Conservation (phyloP, 345 rosid species). For the Corchorus olitorius region DNA sequence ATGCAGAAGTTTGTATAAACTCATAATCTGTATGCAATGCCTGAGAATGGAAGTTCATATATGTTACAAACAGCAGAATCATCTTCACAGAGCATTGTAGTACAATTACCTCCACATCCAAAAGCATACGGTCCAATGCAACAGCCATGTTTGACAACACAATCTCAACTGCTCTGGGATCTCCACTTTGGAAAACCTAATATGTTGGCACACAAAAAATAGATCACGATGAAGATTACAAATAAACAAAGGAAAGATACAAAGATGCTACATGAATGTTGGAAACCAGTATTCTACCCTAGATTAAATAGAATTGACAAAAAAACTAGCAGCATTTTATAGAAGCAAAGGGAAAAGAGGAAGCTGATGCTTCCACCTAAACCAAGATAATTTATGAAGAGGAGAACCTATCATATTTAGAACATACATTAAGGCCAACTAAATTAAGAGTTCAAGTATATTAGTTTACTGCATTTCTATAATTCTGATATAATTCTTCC, state of each 20-base stretch:
- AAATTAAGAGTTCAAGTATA: slow-evolving; percentile 36
- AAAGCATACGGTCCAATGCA: slow-evolving; percentile 71
- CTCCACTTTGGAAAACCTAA: slow-evolving; percentile 79
- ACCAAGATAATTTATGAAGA: not conserved
- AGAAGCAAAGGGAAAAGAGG: not conserved
- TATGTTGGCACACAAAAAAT: slow-evolving; percentile 2
- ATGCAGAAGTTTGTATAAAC: slow-evolving; percentile 26
- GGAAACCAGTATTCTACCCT: slow-evolving; percentile 6
- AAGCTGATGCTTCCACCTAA: not conserved
- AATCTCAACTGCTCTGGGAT: slow-evolving; percentile 56
- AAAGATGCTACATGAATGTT: not conserved
- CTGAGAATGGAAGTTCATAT: not conserved
- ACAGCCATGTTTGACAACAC: slow-evolving; percentile 81
- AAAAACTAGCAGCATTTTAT: not conserved
- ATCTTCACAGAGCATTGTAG: slow-evolving; percentile 17
- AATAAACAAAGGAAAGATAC: not conserved
- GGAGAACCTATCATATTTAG: slow-evolving; percentile 1
- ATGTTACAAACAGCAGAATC: slow-evolving; percentile 17
- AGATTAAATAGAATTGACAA: not conserved
- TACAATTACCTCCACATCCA: slow-evolving; percentile 77
- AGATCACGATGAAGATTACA: not conserved
- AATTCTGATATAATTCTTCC: slow-evolving; percentile 85
- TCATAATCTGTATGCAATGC: slow-evolving; percentile 3
- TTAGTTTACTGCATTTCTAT: slow-evolving; percentile 82
- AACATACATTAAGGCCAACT: slow-evolving; percentile 19